Base-by-base conservation (phyloP, 2,329 filamentous ascomycete species). In the Cordyceps tenuipes region DNA sequence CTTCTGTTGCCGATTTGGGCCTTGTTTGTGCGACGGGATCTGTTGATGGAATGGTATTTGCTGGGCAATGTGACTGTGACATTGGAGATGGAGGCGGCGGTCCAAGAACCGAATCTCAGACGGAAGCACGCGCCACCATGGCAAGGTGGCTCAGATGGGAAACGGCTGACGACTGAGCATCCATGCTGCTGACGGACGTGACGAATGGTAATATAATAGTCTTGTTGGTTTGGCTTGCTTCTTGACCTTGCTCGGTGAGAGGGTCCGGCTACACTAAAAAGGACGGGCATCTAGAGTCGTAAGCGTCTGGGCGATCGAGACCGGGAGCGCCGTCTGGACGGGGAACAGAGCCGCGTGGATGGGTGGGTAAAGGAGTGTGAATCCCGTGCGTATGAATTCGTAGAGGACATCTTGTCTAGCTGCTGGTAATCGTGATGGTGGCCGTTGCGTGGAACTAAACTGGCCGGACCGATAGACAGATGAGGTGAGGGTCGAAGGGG, bases 1-100 rank as follows among this genome's bases (percentile, higher is more conserved):
- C n/a, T 17, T 43, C 19, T 57, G 46, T 57, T 57, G 21, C 44
- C 55, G 21, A 57, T 49, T 57, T 13, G 55, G 46, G 55, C 17
- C 34, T 21, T 21, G 7, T 39, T 49, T n/a, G 44, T 29, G 51
- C 41, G 55, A 31, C 55, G 55, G 34, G 55, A 57, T 50, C 55
- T 57, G 34, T 49, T 34, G 46, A 57, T 57, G 34, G 23, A 36
- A 9, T 36, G 41, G 19, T 17, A 17, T 43, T 57, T 49, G 21
- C 12, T 39, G 44, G n/a, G 17, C 44, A 21, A 41, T 34, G 46
- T 43, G 6, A 48, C 53, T 34, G 46, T 43, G 6, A 48, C 53
- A 56, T 36, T 13, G 29, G 43, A 15, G 17, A 56, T 57, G 46
- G 46, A 43, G 29, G 29, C 7, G 13, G 34, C 29, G 10, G 31